A percentile compares a stretch with the other conserved stretches of the same genome.
Conservation (phyloP, 345 rosid species). For the Kandelia obovata region DNA sequence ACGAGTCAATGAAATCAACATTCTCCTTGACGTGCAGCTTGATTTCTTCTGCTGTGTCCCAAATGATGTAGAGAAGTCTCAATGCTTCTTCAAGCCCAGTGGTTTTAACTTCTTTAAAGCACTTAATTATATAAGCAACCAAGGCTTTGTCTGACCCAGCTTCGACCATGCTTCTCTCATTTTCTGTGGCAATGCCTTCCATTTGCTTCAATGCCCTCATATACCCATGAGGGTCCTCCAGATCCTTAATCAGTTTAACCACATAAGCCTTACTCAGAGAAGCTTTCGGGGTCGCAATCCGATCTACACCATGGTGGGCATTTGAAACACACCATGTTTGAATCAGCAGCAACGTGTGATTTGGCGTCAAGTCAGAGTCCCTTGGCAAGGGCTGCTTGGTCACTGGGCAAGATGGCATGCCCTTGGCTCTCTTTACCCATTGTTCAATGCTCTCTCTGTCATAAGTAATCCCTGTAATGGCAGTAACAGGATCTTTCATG, state of each 20-base stretch:
- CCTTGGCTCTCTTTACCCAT: constrained; percentile 36
- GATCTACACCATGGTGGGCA: constrained; percentile 22
- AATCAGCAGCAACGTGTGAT: constrained; percentile 47
- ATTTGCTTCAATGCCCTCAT: constrained; percentile 23
- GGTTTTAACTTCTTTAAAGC: constrained; percentile 13
- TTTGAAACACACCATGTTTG: constrained; percentile 45
- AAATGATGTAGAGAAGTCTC: constrained; percentile 27
- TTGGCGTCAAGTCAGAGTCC: constrained; percentile 41
- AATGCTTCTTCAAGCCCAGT: constrained; percentile 37
- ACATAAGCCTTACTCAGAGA: constrained; percentile 24
- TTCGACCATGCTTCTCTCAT: constrained; percentile 35
- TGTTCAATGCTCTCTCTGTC: constrained; percentile 55
- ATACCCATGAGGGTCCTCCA: constrained; percentile 8
- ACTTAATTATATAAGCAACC: constrained; percentile 22
- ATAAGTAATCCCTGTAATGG: constrained; percentile 56
- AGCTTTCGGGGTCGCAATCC: constrained; percentile 32
- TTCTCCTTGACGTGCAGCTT: constrained; percentile 29
- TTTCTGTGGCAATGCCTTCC: constrained; percentile 30
- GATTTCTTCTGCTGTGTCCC: constrained; percentile 32
- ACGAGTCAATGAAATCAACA: constrained; percentile 27
- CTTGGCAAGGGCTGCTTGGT: constrained; percentile 50
- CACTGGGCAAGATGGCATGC: constrained; percentile 39
- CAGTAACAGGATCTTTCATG: constrained; percentile 63
- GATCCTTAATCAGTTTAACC: constrained; percentile 31
- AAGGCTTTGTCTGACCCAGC: constrained; percentile 28